Base-by-base conservation (phyloP, 129 eudicot species). In the Flaveria linearis region DNA sequence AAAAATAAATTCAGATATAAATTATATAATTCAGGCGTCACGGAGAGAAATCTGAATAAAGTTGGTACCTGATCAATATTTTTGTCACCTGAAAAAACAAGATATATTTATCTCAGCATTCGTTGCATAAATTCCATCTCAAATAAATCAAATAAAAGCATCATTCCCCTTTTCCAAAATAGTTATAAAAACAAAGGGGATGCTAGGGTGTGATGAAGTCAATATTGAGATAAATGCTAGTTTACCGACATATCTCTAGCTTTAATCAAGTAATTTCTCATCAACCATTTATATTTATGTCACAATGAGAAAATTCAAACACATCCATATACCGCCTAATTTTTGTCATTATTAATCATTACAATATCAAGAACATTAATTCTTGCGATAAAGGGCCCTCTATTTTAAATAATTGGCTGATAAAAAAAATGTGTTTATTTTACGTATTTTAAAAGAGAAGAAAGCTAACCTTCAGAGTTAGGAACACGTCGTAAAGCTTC, bases 401-500 rank as follows among this genome's bases (percentile, higher is more conserved):
- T 16, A 17, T 53, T 72, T 51, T 72, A 72, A n/a, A 52, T 36
- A 52, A 51, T 28, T 11, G 50, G 42, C 64, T 25, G 13, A 71
- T 69, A 46, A 16, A 70, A 23, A 20, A 9, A 23, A 0, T 13
- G 7, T n/a, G 26, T 49, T 18, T 9, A 9, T 69, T 46, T 15
- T 63, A 77, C 51, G 68, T 3, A 52, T 41, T 30, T 30, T 30
- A 18, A 68, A 30, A 49, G 20, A 9, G 45, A 55, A 69, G 51
- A 72, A 77, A 81, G 69, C 94, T 75, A 80, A 95, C 99, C 96
- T 33, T 83, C 84, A 7, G 68, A 68, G 80, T 95, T 95, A 58
- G 99, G 97, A 56, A 95, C 93, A 15, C 68, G 94, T 50, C 28
- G 81, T 74, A 95, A 96, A 83, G 99, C 97, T 88, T 91, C 99